Evolutionary conservation across 768 basidiomycete species (phyloP).

Genomic region (Termitomyces sp.): DNA sequence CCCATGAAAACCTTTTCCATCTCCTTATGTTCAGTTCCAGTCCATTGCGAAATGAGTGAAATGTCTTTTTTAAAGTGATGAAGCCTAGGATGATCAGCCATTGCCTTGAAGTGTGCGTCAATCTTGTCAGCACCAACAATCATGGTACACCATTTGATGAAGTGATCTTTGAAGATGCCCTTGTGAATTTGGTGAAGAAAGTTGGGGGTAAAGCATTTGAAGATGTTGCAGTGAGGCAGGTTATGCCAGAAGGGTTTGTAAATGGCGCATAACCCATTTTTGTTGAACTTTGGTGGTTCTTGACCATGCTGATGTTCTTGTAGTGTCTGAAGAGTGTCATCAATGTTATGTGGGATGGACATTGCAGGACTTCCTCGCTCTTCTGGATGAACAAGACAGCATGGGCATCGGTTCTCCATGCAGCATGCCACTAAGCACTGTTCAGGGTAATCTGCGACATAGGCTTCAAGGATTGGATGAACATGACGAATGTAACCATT

Average conservation of each 20-base stretch:
- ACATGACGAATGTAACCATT: conserved; percentile 29
- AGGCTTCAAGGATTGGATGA: conserved; percentile 30
- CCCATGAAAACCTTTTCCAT: conserved; percentile 24
- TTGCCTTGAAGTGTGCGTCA: conserved; percentile 30
- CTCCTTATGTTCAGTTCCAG: conserved; percentile 8
- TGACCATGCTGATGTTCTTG: background rate
- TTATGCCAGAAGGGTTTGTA: conserved; percentile 38
- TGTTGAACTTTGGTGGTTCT: conserved; percentile 10
- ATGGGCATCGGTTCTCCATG: conserved; percentile 26
- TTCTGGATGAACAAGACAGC: conserved; percentile 20
- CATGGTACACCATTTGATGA: conserved; percentile 28
- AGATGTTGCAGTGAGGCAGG: conserved; percentile 41
- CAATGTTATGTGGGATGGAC: background rate
- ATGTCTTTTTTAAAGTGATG: conserved; percentile 8
- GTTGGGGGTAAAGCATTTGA: conserved; percentile 38
- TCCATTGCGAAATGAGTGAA: conserved; percentile 4
- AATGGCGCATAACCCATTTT: conserved; percentile 15
- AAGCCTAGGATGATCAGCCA: conserved; percentile 24
- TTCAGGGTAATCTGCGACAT: conserved; percentile 26
- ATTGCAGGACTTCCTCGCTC: background rate
- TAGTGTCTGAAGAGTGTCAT: background rate
- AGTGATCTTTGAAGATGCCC: conserved; percentile 46
- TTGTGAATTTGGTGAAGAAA: conserved; percentile 50
- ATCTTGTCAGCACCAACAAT: background rate
- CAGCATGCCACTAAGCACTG: conserved; percentile 33